A percentile compares a stretch with the other conserved stretches of the same genome.
phyloP scores from a whole-genome alignment of 164 flowering plant genomes.

The Magnolia changhungtana region DNA sequence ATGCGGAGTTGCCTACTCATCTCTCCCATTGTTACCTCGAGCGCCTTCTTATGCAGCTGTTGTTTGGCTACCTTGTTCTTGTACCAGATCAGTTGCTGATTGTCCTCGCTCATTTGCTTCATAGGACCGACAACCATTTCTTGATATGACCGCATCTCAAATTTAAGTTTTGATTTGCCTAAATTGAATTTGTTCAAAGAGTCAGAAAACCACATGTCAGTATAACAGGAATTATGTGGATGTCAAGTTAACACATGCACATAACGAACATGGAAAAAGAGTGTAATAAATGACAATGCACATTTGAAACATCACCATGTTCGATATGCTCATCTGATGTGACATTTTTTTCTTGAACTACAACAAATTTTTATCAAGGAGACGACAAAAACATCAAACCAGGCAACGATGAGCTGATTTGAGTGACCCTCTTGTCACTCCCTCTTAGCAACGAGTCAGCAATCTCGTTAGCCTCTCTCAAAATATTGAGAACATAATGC shows the following conservation, averaged over 20 bases:
- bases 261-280: not conserved
- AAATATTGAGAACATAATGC: not conserved
- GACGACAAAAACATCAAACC: not conserved
- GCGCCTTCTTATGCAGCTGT: constrained; percentile 40
- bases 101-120: constrained; percentile 77
- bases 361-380: not conserved
- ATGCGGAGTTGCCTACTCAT: constrained; percentile 53
- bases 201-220: not conserved
- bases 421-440: no score
- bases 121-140: constrained; percentile 67
- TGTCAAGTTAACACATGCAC: not conserved
- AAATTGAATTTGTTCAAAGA: not conserved
- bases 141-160: constrained; percentile 66
- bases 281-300: not conserved
- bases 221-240: not conserved
- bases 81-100: constrained; percentile 51
- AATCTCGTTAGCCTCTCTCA: not conserved
- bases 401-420: no score
- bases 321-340: not conserved
- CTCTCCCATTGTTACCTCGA: constrained; percentile 43
- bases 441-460: not conserved
- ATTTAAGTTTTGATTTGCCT: constrained; percentile 73
- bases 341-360: not conserved
- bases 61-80: constrained; percentile 49
- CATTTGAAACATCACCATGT: not conserved